Base-by-base conservation (phyloP, 441 rosid genomes). In the Gossypium lobatum region DNA sequence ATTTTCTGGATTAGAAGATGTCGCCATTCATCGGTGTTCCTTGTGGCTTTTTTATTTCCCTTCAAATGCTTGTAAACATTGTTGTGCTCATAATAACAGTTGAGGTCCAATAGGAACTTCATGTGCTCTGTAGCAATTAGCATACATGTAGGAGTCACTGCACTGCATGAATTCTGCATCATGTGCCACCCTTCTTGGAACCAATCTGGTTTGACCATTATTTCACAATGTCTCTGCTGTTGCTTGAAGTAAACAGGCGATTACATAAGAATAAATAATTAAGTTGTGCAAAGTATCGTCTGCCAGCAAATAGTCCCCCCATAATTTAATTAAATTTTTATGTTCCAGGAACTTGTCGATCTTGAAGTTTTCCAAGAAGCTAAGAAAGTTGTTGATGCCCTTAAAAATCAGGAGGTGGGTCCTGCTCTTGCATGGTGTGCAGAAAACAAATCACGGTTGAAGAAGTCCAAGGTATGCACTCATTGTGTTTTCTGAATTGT, bases 401-500 rank as follows among this genome's bases (percentile, higher is more conserved):
- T 94, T 77, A 88, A 82, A 73, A 88, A 86, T 66, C 86, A 86
- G 82, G 95, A 92, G 80, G 93, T 87, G n/a, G 88, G 88, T 73
- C 92, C 95, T 79, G 97, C 98, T 63, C 75, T 92, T 50, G 82
- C 90, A 54, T 94, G 98, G 98, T 94, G 97, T 77, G 83, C 88
- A 65, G 97, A 94, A 53, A 92, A 92, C 79, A 94, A 87, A 79
- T 83, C 93, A 23, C 84, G 93, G 83, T 83, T 94, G 91, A 94
- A 88, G 83, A 94, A 92, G 84, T 89, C 93, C 13, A 94, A 91
- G 97, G 98, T 92, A 76, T 54, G 63, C 62, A 62, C 16, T 70
- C 28, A 10, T 70, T 11, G 18, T 34, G 54, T 16, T n/a, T 60
- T 59, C 20, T 60, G 6, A 21, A 4, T 55, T 37, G 0, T 14